phyloP scores from a whole-genome alignment of 148 eudicot species.

The Cornus controversa region DNA sequence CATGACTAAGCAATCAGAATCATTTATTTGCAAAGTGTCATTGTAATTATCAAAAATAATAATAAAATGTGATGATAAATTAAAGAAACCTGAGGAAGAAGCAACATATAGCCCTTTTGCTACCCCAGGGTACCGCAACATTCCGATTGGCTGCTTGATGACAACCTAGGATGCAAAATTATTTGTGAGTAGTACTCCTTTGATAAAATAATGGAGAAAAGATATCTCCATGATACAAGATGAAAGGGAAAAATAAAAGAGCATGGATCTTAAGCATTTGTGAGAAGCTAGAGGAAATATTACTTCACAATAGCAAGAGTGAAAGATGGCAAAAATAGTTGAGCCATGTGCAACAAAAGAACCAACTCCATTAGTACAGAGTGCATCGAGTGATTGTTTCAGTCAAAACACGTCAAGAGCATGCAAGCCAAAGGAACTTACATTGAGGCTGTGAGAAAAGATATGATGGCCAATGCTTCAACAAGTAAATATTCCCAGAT shows the following conservation, averaged over 20 bases:
- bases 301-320: neutral
- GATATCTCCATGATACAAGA: neutral
- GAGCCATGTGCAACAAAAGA: neutral
- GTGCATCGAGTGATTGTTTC: too few relatives aligned
- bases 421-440: too few relatives aligned
- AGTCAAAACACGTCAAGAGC: too few relatives aligned
- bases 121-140: constrained; percentile 78
- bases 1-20: neutral
- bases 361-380: neutral
- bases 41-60: neutral
- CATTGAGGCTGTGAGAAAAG: too few relatives aligned
- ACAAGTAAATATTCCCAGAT: too few relatives aligned
- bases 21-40: neutral
- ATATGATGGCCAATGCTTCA: too few relatives aligned
- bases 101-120: constrained; percentile 95
- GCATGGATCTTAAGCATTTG: neutral
- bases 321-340: neutral
- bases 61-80: neutral
- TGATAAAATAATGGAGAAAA: too few relatives aligned
- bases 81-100: constrained; percentile 61
- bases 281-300: neutral
- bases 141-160: constrained; percentile 81
- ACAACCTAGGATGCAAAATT: constrained; percentile 42
- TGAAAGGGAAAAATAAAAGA: neutral
- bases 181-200: neutral